These are phyloP conservation scores for Leishmania braziliensis DNA, from an alignment of 208 protist genomes.

Conservation along the genomic window DNA sequence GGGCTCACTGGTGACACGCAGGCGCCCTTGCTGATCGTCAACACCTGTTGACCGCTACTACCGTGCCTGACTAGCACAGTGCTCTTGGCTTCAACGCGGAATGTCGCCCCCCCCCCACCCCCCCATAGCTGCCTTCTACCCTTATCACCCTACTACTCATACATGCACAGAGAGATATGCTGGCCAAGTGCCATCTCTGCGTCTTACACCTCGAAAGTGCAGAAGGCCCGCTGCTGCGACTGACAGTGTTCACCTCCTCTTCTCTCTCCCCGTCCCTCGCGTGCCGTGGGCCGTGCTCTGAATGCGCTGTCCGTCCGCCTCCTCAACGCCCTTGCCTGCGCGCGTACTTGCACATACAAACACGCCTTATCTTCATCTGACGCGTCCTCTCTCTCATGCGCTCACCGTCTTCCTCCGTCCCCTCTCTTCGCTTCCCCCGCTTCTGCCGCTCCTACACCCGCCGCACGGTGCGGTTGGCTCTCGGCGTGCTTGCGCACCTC, in stretches of 20 bases:
- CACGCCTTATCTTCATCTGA: too few species aligned
- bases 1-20: not conserved
- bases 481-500: too few species aligned
- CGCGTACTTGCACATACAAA: too few species aligned
- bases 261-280: not conserved
- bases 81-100: not conserved
- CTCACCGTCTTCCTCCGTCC: not conserved
- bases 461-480: conserved; percentile 66
- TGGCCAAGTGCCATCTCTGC: too few species aligned
- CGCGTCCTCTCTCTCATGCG: too few species aligned
- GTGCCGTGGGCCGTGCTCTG: not conserved
- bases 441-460: not conserved
- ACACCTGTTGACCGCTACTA: not conserved
- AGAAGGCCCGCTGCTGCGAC: too few species aligned
- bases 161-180: too few species aligned
- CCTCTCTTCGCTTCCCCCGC: not conserved
- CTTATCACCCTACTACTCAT: too few species aligned
- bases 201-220: too few species aligned
- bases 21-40: too few species aligned
- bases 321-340: not conserved
- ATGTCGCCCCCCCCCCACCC: not conserved
- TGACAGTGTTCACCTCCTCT: not conserved
- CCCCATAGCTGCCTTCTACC: not conserved
- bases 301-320: not conserved
- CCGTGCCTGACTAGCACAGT: not conserved